phyloP scores from a whole-genome alignment of 164 flowering plant genomes.

The Liriodendron chinense region DNA sequence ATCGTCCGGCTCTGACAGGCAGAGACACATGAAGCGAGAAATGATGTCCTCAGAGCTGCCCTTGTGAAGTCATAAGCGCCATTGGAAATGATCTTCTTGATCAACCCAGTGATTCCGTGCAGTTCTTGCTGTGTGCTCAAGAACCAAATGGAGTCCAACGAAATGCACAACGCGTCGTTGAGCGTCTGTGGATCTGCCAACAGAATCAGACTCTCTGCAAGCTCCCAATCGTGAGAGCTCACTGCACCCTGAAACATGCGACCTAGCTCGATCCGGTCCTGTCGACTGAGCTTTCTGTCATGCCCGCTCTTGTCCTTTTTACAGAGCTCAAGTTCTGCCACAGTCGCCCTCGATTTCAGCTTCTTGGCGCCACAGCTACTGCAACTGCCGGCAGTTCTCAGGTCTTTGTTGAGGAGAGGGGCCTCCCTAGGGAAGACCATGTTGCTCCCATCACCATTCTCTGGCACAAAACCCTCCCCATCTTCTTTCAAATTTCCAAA shows the following conservation, averaged over 20 bases:
- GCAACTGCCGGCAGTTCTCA: constrained; percentile 32
- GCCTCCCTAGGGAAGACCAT: constrained; percentile 65
- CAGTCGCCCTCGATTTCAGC: constrained; percentile 46
- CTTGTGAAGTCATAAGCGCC: constrained; percentile 94
- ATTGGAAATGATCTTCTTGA: constrained; percentile 61
- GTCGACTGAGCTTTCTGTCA: constrained; percentile 66
- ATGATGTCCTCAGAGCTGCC: constrained; percentile 91
- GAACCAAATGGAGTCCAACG: constrained; percentile 91
- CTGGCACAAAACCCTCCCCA: constrained; percentile 18
- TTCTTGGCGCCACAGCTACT: constrained; percentile 47
- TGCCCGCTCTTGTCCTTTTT: constrained; percentile 44
- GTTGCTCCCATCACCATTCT: constrained; percentile 53
- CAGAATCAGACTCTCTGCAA: constrained; percentile 69
- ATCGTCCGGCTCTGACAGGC: constrained; percentile 87
- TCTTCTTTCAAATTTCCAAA: constrained; percentile 21
- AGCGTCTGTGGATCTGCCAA: constrained; percentile 82
- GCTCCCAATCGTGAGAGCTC: constrained; percentile 83
- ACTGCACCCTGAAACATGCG: constrained; percentile 79
- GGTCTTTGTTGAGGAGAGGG: constrained; percentile 43
- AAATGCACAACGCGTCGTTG: constrained; percentile 84
- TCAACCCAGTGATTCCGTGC: constrained; percentile 65
- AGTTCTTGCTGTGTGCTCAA: constrained; percentile 65
- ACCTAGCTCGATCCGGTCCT: constrained; percentile 80
- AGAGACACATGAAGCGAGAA: constrained; percentile 95
- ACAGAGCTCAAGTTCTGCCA: constrained; percentile 38